Evolutionary conservation across 129 eudicot species (phyloP).

Genomic region (Chrysanthemum makinoi): DNA sequence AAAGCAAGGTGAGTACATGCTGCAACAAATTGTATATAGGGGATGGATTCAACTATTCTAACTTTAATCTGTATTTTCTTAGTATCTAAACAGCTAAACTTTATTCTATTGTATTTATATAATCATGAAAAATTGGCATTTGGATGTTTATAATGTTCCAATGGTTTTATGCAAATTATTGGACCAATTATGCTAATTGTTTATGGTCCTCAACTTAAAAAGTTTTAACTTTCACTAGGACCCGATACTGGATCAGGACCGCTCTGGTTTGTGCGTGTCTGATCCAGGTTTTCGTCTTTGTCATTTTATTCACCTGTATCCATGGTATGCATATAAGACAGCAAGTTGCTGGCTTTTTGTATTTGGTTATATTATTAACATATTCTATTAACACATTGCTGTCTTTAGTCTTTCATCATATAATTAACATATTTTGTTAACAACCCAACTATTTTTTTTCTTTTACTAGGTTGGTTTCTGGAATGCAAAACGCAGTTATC

Average conservation of each 20-base stretch:
- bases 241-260: neutral
- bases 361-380: neutral
- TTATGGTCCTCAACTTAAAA: neutral
- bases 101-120: neutral
- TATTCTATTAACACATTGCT: neutral
- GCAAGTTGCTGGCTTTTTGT: neutral
- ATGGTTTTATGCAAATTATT: neutral
- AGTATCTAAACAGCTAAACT: neutral
- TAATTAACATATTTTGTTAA: neutral
- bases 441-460: conserved; percentile 8
- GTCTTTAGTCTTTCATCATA: neutral
- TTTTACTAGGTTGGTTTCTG: conserved; percentile 62
- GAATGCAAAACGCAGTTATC: conserved; percentile 58
- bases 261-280: neutral
- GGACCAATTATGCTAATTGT: neutral
- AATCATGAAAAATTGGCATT: no score
- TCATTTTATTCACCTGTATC: no score
- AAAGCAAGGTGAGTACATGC: neutral
- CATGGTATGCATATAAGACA: neutral
- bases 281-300: no score
- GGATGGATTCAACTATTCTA: no score
- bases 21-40: neutral
- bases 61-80: no score
- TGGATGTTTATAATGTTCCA: no score
- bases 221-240: neutral